Conservation (phyloP, 2,329 filamentous ascomycete species). For the Berkeleyomyces rouxiae region DNA sequence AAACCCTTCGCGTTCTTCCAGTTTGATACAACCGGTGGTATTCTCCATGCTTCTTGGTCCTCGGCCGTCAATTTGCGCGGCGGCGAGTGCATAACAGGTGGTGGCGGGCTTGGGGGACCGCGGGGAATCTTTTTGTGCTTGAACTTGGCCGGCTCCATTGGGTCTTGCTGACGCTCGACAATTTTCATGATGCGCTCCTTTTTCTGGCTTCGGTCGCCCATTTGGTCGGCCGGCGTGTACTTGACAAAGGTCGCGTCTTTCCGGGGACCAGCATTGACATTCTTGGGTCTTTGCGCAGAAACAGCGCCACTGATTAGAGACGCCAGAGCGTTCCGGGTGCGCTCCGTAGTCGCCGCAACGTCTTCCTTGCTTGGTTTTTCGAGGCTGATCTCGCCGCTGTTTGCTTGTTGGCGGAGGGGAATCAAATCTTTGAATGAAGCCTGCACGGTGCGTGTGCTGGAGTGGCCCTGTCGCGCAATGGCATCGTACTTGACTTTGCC, state of each 20-base stretch:
- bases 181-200: conserved; percentile 98
- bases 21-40: conserved; percentile 73
- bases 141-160: conserved; percentile 94
- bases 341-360: conserved; percentile 68
- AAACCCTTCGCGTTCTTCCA: conserved; percentile 99
- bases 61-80: conserved; percentile 89
- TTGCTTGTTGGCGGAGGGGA: conserved; percentile 77
- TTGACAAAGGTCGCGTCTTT: conserved; percentile 85
- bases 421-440: conserved; percentile 95
- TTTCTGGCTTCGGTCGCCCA: conserved; percentile 75
- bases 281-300: conserved; percentile 89
- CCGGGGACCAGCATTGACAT: conserved; percentile 63
- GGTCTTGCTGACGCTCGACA: conserved; percentile 81
- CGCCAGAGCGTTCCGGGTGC: conserved; percentile 73
- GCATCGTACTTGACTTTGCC: conserved; percentile 95
- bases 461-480: conserved; percentile 78
- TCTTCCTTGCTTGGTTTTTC: conserved; percentile 72
- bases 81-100: conserved; percentile 87
- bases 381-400: conserved; percentile 80
- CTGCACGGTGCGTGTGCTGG: conserved; percentile 70
- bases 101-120: conserved; percentile 79
- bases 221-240: conserved; percentile 92
- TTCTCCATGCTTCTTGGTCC: conserved; percentile 94
- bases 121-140: conserved; percentile 97
- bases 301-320: conserved; percentile 71